Evolutionary conservation across 768 basidiomycete species (phyloP).

Genomic region (Boletellus ananas): DNA sequence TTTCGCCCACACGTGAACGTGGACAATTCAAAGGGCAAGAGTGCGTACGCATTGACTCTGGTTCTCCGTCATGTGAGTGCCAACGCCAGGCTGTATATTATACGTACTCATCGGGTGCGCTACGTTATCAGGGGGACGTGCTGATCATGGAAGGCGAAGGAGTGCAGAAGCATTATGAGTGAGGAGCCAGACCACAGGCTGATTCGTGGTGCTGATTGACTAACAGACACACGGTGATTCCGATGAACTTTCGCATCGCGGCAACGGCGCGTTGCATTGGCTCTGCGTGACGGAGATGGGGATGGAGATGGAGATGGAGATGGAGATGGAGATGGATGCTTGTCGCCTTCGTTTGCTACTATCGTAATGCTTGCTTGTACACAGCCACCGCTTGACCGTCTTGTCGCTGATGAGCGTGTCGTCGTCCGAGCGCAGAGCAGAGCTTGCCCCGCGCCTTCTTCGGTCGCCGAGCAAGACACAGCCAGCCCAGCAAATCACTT

Average conservation of each 20-base stretch:
- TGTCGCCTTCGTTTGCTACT: no score
- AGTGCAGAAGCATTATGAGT: constrained; percentile 73
- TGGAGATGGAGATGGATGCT: no score
- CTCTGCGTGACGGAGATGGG: constrained; percentile 17
- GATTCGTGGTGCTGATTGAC: constrained; percentile 9
- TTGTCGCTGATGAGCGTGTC: no score
- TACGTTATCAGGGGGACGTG: constrained; percentile 63
- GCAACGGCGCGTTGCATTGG: constrained; percentile 72
- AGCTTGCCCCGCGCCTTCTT: constrained; percentile 13
- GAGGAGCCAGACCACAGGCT: constrained; percentile 22
- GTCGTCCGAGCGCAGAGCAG: background rate
- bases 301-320: constrained; percentile 1
- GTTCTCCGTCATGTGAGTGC: constrained; percentile 61
- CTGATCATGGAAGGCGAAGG: constrained; percentile 71
- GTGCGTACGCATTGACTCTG: constrained; percentile 45
- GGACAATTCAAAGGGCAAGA: constrained; percentile 27
- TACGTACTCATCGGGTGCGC: constrained; percentile 3
- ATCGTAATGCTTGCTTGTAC: background rate
- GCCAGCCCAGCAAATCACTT: constrained; percentile 12
- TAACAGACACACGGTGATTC: constrained; percentile 68
- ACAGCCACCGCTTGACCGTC: no score
- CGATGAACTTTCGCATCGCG: constrained; percentile 72
- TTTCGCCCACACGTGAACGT: constrained; percentile 52
- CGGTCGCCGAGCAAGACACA: constrained; percentile 20
- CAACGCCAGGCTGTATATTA: background rate